Evolutionary conservation across 2,329 filamentous ascomycete species (phyloP).

Genomic region (Alternaria arborescens): DNA sequence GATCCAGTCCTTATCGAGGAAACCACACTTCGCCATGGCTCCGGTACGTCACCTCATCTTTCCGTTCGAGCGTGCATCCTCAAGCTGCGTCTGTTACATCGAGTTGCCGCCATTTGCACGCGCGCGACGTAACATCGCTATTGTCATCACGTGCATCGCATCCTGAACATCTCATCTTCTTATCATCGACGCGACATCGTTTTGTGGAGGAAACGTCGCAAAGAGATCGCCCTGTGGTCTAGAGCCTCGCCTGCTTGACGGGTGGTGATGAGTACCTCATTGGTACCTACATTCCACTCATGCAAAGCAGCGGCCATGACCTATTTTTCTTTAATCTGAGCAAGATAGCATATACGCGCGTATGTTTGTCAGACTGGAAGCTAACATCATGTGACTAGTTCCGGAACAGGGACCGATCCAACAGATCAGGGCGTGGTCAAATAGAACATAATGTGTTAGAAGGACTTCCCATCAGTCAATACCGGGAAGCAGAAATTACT

Average conservation of each 20-base stretch:
- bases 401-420: constrained; percentile 64
- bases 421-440: constrained; percentile 65
- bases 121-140: constrained; percentile 19
- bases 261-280: neutral
- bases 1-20: constrained; percentile 26
- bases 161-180: constrained; percentile 3
- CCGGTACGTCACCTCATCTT: constrained; percentile 39
- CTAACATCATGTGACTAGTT: constrained; percentile 55
- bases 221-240: neutral
- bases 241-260: neutral
- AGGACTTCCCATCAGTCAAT: constrained; percentile 90
- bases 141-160: constrained; percentile 11
- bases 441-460: constrained; percentile 72
- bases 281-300: neutral
- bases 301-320: neutral
- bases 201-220: neutral
- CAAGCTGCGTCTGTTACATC: constrained; percentile 5
- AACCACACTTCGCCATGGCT: constrained; percentile 38
- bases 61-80: constrained; percentile 4
- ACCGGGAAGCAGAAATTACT: constrained; percentile 74
- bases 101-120: neutral
- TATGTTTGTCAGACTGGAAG: neutral
- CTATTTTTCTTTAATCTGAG: neutral
- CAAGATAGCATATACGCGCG: neutral
- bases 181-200: neutral